Percentiles rank a stretch among this genome's conserved stretches.
phyloP scores from a whole-genome alignment of 495 filamentous ascomycete genomes.

The Clavariopsis aquatica region DNA sequence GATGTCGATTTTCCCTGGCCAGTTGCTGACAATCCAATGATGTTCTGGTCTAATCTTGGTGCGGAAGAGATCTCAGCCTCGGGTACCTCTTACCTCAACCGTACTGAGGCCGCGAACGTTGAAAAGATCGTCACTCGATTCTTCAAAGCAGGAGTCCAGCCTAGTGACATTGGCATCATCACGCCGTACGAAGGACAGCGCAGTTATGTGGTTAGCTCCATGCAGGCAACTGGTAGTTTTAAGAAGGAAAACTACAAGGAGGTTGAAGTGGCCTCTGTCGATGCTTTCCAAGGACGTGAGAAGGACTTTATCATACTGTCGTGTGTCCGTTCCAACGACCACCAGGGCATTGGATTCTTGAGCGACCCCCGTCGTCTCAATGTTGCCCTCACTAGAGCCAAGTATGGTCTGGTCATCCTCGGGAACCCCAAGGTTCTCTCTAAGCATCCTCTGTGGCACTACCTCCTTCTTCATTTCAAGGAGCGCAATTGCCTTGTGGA shows the following conservation, averaged over 20 bases:
- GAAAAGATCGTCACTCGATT: constrained; percentile 98
- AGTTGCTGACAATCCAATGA: constrained; percentile 91
- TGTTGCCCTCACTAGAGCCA: constrained; percentile 95
- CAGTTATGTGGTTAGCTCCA: constrained; percentile 97
- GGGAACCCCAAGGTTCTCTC: constrained; percentile 97
- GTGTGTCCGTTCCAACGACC: constrained; percentile 97
- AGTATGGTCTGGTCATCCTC: constrained; percentile 92
- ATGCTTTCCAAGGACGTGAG: constrained; percentile 98
- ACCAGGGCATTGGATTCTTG: constrained; percentile 98
- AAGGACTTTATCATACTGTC: constrained; percentile 99
- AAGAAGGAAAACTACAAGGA: constrained; percentile 99
- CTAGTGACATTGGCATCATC: constrained; percentile 91
- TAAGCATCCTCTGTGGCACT: constrained; percentile 98
- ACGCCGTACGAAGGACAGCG: constrained; percentile 98
- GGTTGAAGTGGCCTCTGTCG: constrained; percentile 96
- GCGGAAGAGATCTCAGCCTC: constrained; percentile 98
- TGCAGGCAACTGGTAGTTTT: constrained; percentile 95
- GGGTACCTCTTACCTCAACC: constrained; percentile 96
- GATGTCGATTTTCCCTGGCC: constrained; percentile 99
- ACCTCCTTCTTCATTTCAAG: constrained; percentile 95
- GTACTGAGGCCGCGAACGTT: constrained; percentile 94
- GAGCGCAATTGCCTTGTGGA: constrained; percentile 95
- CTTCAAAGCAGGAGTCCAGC: constrained; percentile 98
- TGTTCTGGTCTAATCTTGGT: constrained; percentile 99
- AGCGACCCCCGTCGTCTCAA: constrained; percentile 98